phyloP scores from a whole-genome alignment of 306 rosid species.

The Leucaena leucocephala region DNA sequence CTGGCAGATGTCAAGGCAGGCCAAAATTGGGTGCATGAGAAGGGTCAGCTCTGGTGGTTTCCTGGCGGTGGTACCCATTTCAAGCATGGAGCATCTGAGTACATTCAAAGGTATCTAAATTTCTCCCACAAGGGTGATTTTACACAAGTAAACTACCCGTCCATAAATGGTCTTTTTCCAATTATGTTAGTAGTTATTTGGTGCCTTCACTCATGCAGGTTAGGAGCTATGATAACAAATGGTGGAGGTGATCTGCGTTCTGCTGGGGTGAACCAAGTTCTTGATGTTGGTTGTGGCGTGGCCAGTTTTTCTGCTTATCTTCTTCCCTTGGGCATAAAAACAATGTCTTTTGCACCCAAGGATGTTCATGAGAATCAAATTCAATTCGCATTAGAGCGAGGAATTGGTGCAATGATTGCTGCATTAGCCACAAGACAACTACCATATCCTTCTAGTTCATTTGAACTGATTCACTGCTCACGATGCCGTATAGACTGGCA shows the following conservation, averaged over 20 bases:
- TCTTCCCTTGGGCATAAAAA: conserved; percentile 72
- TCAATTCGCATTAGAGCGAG: conserved; percentile 92
- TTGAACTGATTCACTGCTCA: conserved; percentile 95
- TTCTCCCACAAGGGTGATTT: conserved; percentile 8
- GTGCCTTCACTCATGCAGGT: neutral
- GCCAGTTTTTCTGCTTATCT: conserved; percentile 97
- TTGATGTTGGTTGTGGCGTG: conserved; percentile 96
- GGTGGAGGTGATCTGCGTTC: conserved; percentile 41
- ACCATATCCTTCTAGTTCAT: conserved; percentile 81
- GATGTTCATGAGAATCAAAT: conserved; percentile 43
- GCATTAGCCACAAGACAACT: conserved; percentile 85
- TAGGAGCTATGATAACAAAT: neutral
- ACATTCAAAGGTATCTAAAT: conserved; percentile 69
- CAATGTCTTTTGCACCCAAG: conserved; percentile 97
- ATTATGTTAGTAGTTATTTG: neutral
- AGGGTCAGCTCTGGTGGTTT: conserved; percentile 88
- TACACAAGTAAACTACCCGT: neutral
- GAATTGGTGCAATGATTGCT: conserved; percentile 87
- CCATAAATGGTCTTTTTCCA: neutral
- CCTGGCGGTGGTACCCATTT: conserved; percentile 99
- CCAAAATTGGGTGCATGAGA: conserved; percentile 95
- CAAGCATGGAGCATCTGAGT: conserved; percentile 89
- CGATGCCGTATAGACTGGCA: conserved; percentile 91
- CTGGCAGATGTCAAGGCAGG: conserved; percentile 94
- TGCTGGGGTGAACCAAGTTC: conserved; percentile 76